Evolutionary conservation across 78 protist genomes (phyloP), one percentile per base, ranked within the genome.

Genomic region (Fonticula alba): DNA sequence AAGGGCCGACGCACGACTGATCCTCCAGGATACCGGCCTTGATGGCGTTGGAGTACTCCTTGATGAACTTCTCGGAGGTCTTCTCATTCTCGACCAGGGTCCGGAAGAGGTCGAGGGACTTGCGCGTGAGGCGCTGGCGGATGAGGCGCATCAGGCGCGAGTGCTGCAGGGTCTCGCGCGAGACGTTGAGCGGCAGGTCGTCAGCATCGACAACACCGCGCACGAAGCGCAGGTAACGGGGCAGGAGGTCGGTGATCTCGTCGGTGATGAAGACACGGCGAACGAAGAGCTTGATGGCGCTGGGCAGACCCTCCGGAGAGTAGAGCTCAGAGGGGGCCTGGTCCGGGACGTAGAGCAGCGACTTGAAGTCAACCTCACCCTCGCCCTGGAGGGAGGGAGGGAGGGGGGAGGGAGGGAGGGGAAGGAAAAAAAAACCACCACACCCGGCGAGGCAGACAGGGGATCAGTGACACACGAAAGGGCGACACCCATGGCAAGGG

Each of bases 21-120:
- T 97, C 99, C 79, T 92, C 97, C 56, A 88, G 75, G 58, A 88
- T 47, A 31, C 99, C 99, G 36, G 89, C 77, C 84, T 96, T 91
- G 68, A 97, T 4, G 75, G 58, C 68, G 67, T 69, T 59, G 47
- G 88, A 93, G 66, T 79, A 97, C 61, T 76, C 68, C 60, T 83
- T 71, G 74, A 51, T 81, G 81, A 94, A 95, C 32, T 70, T 46
- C 43, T 59, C 27, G 78, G 75, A 95, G 37, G 33, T 57, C 69
- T 79, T 63, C 36, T 74, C 68, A 2, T 79, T 52, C 66, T 66
- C 19, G 41, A 0, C 0, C 71, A 71, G 26, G 40, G 74, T 56
- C 69, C 74, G 80, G 68, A 97, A 51, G 86, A 86, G 60, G 35
- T 64, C 82, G 29, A 97, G 65, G 32, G 81, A 79, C 86, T 91